phyloP scores from a whole-genome alignment of 202 grass and related monocot genomes.

The Eragrostis tef region DNA sequence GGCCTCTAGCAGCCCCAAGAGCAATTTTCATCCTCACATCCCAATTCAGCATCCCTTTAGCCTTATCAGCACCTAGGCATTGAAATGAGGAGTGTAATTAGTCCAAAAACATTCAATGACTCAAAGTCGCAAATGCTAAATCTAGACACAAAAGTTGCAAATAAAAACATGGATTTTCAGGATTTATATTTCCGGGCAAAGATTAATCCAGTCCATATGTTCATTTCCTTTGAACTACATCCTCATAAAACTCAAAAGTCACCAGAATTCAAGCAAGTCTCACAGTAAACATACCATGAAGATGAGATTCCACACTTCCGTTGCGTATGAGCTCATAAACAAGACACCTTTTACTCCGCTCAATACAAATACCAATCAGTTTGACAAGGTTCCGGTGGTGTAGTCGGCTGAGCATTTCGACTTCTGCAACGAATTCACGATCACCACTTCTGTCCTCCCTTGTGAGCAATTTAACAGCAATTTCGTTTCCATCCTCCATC shows the following conservation, averaged over 20 bases:
- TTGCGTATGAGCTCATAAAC: conserved; percentile 94
- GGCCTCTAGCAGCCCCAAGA: conserved; percentile 91
- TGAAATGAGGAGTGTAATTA: conserved; percentile 14
- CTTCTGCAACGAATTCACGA: conserved; percentile 86
- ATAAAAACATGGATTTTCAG: not conserved
- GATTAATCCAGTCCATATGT: conserved; percentile 6
- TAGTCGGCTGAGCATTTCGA: conserved; percentile 93
- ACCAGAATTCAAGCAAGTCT: not conserved
- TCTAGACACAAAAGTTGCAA: not conserved
- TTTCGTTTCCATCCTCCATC: conserved; percentile 68
- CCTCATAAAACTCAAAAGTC: conserved; percentile 14
- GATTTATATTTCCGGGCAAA: too few relatives aligned
- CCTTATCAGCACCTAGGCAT: conserved; percentile 77
- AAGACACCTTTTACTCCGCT: conserved; percentile 77
- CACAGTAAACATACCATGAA: conserved; percentile 72
- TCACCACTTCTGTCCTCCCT: conserved; percentile 71
- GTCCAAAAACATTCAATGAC: not conserved
- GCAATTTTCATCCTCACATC: conserved; percentile 93
- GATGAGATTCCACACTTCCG: conserved; percentile 95
- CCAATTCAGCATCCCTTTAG: conserved; percentile 76
- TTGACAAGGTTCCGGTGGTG: conserved; percentile 97
- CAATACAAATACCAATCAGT: conserved; percentile 93
- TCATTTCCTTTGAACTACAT: conserved; percentile 10
- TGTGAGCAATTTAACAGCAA: conserved; percentile 91
- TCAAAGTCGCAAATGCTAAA: conserved; percentile 6